These are phyloP conservation scores for Nepenthes gracilis DNA, from an alignment of 148 eudicot genomes.

Conservation along the genomic window DNA sequence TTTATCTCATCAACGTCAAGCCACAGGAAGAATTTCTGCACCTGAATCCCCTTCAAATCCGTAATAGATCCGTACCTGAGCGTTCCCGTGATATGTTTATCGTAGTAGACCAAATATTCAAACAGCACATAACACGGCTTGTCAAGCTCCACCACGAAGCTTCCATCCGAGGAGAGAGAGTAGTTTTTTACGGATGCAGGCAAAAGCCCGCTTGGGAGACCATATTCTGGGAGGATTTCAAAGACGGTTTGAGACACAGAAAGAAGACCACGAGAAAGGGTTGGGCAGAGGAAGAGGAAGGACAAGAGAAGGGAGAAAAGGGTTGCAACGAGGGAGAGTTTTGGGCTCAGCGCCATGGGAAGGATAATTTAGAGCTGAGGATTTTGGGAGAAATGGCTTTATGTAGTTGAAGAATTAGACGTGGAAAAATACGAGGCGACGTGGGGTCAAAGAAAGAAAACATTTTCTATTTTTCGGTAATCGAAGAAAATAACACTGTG, in stretches of 20 bases:
- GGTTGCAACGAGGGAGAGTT: conserved; percentile 2
- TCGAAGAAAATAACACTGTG: too few relatives aligned
- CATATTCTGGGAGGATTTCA: conserved; percentile 53
- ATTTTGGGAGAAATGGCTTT: too few relatives aligned
- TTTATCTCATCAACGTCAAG: conserved; percentile 56
- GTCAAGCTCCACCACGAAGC: conserved; percentile 32
- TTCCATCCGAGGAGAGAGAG: conserved; percentile 43
- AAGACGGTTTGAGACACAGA: conserved; percentile 26
- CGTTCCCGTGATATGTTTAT: conserved; percentile 35
- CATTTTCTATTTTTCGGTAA: too few relatives aligned
- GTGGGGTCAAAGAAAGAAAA: too few relatives aligned
- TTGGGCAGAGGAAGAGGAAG: conserved; percentile 6
- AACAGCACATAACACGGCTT: conserved; percentile 52
- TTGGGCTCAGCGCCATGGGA: conserved; percentile 11
- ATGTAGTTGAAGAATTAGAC: too few relatives aligned
- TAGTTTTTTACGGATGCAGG: conserved; percentile 49
- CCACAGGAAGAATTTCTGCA: conserved; percentile 45
- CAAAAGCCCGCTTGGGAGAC: conserved; percentile 53
- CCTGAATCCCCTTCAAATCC: conserved; percentile 47
- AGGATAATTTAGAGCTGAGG: too few relatives aligned
- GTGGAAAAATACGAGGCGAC: too few relatives aligned
- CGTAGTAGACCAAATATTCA: conserved; percentile 61
- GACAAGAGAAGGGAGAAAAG: conserved; percentile 1
- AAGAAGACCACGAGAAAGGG: conserved; percentile 2
- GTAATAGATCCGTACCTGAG: conserved; percentile 52